A percentile compares a stretch with the other conserved stretches of the same genome.
These are phyloP conservation scores for Camelina sativa DNA, from an alignment of 345 rosid genomes.

Conservation along the genomic window DNA sequence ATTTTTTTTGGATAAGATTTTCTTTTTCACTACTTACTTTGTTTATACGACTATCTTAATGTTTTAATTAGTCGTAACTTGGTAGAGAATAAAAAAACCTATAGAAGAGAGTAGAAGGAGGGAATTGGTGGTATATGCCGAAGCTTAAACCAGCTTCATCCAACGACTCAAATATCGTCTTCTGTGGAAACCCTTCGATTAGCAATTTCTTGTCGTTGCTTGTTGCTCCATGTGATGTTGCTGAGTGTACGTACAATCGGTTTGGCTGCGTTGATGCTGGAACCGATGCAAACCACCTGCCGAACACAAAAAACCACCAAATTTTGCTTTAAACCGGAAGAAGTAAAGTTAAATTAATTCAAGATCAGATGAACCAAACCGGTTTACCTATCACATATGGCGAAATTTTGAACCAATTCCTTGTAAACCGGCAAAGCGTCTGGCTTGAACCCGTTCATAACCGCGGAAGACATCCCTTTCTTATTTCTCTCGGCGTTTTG, in stretches of 20 bases:
- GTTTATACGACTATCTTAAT: not conserved
- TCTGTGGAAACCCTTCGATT: slow-evolving; percentile 63
- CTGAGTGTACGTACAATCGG: slow-evolving; percentile 60
- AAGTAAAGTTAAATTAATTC: slow-evolving; percentile 33
- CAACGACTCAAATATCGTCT: slow-evolving; percentile 65
- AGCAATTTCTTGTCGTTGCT: slow-evolving; percentile 52
- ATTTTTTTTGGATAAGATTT: not conserved
- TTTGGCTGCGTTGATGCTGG: slow-evolving; percentile 73
- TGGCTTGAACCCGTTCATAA: slow-evolving; percentile 80
- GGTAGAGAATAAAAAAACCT: slow-evolving; percentile 41
- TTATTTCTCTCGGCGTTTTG: slow-evolving; percentile 59
- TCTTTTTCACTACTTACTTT: too few species aligned
- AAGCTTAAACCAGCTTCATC: slow-evolving; percentile 59
- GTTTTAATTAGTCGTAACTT: not conserved
- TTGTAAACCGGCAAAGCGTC: slow-evolving; percentile 64
- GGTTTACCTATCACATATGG: slow-evolving; percentile 54
- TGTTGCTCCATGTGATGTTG: slow-evolving; percentile 66
- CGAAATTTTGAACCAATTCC: slow-evolving; percentile 61
- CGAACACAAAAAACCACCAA: not conserved
- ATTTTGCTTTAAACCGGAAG: slow-evolving; percentile 38
- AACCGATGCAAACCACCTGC: slow-evolving; percentile 65
- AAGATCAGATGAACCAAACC: not conserved
- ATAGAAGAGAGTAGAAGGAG: slow-evolving; percentile 64
- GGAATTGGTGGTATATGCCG: slow-evolving; percentile 59
- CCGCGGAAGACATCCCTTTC: slow-evolving; percentile 58